Evolutionary conservation across 2,329 filamentous ascomycete species (phyloP), one percentile per base, ranked within the genome.

Genomic region (Ceratocystiopsis sp.): DNA sequence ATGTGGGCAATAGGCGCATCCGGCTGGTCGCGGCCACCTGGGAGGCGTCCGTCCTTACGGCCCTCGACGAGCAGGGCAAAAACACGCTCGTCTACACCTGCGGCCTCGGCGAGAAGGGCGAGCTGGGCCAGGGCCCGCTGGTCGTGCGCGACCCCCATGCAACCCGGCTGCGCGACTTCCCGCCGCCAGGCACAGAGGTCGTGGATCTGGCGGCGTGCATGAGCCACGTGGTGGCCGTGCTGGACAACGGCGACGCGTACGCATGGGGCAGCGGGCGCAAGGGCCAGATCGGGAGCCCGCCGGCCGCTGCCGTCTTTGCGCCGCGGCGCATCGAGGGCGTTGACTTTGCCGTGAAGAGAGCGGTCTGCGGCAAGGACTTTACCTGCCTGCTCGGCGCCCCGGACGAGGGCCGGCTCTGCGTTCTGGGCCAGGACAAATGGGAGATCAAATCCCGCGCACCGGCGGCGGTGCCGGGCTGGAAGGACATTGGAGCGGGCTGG

Each of bases 231-330:
- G 72, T 93, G 15, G 75, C 66, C 2, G 71, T 95, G 0, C 61
- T 93, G 4, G 71, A 71, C 37, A 80, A 81, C 55, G 89, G 87
- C 0, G 69, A 81, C 15, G 78, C 79, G 2, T 93, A 82, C 56
- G 87, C 85, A 3, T 96, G 89, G 89, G 91, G 91, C 0, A 84
- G 77, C 52, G 80, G 82, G 14, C 73, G 85, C 19, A 91, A 94
- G 55, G 84, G 84, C 0, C 89, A 98, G 57, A 62, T 93, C 1
- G 87, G 86, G 1, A 59, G 64, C 37, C 69, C 70, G 0, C 61
- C 62, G 25, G 56, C 77, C 25, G 56, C 62, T 7, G 55, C 77
- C 25, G 56, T 79, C 2, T 68, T 71, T 60, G 54, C 54, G 15
- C 85, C 85, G 6, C 64, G 71, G 11, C 77, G 67, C 58, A 68